Evolutionary conservation across 768 basidiomycete species (phyloP), one percentile per base, ranked within the genome.

Genomic region (Podaxis pistillaris): DNA sequence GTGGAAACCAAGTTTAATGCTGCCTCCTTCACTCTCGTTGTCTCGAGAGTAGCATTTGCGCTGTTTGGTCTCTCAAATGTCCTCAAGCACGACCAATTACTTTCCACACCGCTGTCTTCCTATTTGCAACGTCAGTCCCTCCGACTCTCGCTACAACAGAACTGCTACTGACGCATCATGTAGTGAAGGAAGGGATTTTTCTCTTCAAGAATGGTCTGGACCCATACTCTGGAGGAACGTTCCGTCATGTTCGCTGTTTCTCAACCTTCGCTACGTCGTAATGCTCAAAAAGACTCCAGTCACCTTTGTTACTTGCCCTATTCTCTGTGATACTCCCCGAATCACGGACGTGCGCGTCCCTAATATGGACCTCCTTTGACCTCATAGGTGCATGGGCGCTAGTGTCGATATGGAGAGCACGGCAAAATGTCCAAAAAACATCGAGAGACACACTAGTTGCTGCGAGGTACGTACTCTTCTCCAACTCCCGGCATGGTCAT

Each of bases 121-220:
- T 89, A 89, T 71, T 76, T 86, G 19, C 86, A 91, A 67, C 78
- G 94, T 95, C 68, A 73, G 67, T 64, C 30, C 60, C 56, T 44
- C 59, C 59, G 13, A n/a, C 33, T 59, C 52, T 36, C 22, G 22
- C 19, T 36, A 56, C 22, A n/a, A 22, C 12, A n/a, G 22, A 51
- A 69, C 67, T 61, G 66, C 57, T 67, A 62, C 64, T 19, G 56
- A 54, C 47, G 65, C 9, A n/a, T 50, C 46, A 15, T 12, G 38
- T 38, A 98, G 96, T 98, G 63, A 86, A 87, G 70, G 96, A 98
- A 75, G 96, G 95, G 17, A 81, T 96, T 4, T 94, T 88, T 75
- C 82, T 98, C 15, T 88, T 88, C 65, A 77, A 81, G 46, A 78
- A 90, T 75, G 87, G 85, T n/a, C 77, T 93, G 24, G 86, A 95